phyloP scores from a whole-genome alignment of 23 red algal species.

The Gracilaria domingensis region DNA sequence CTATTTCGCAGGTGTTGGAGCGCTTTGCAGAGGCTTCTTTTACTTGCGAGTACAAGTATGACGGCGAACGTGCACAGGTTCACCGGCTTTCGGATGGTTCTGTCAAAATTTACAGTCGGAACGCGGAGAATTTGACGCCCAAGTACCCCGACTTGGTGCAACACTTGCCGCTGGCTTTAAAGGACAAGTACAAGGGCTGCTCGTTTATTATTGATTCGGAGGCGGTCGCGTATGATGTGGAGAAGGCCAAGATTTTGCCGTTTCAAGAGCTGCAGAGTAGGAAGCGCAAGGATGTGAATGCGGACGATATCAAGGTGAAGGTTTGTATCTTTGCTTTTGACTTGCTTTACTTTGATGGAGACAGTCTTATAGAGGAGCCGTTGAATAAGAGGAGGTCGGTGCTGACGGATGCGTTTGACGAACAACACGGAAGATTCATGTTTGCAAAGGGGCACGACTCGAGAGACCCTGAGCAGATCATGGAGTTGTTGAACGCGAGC shows the following conservation, averaged over 20 bases:
- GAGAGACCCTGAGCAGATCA: constrained; percentile 80
- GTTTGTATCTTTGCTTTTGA: constrained; percentile 98
- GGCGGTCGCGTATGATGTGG: constrained; percentile 86
- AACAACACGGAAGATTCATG: constrained; percentile 74
- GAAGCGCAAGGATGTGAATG: constrained; percentile 89
- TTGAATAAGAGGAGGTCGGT: constrained; percentile 61
- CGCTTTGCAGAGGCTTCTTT: constrained; percentile 72
- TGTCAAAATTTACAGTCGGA: constrained; percentile 93
- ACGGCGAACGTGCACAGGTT: constrained; percentile 97
- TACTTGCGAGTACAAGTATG: constrained; percentile 99
- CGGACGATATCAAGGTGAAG: constrained; percentile 88
- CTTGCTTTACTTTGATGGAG: constrained; percentile 88
- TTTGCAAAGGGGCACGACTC: constrained; percentile 86
- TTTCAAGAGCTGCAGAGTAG: constrained; percentile 94
- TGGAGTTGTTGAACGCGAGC: constrained; percentile 79
- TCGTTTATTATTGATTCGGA: constrained; percentile 95
- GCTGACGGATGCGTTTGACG: constrained; percentile 64
- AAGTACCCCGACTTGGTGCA: constrained; percentile 95
- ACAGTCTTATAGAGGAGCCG: constrained; percentile 72
- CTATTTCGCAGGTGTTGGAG: constrained; percentile 85
- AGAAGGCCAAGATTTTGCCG: constrained; percentile 73
- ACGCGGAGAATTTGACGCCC: constrained; percentile 89
- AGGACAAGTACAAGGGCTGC: constrained; percentile 27
- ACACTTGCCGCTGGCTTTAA: constrained; percentile 60
- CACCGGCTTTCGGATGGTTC: constrained; percentile 85